These are phyloP conservation scores for Candida montana DNA, from an alignment of 805 yeast genomes.

Conservation along the genomic window DNA sequence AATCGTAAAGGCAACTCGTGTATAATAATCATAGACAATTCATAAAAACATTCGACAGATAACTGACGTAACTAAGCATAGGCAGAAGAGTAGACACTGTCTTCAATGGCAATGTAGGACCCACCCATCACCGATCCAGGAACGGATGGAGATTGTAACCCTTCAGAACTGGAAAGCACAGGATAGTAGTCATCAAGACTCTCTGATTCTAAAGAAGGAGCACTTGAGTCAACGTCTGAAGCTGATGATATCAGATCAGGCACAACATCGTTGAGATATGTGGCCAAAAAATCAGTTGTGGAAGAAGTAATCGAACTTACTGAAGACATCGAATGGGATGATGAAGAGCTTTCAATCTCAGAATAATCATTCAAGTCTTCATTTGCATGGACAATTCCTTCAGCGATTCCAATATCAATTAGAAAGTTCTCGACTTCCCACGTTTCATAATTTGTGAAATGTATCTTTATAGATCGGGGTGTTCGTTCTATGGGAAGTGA, in stretches of 20 bases:
- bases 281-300: slow-evolving; percentile 1
- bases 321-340: not conserved
- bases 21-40: not conserved
- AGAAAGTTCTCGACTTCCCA: slow-evolving; percentile 51
- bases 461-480: slow-evolving; percentile 43
- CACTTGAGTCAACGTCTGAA: not conserved
- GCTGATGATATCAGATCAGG: slow-evolving; percentile 20
- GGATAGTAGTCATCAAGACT: slow-evolving; percentile 5
- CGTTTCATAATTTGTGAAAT: slow-evolving; percentile 67
- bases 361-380: slow-evolving; percentile 9
- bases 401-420: slow-evolving; percentile 51
- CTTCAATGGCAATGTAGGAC: not conserved
- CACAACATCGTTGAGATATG: slow-evolving; percentile 12
- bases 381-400: slow-evolving; percentile 48
- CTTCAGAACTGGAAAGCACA: slow-evolving; percentile 6
- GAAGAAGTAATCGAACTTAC: not conserved
- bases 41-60: not conserved
- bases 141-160: slow-evolving; percentile 7
- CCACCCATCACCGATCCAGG: slow-evolving; percentile 1
- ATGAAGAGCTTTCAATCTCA: not conserved
- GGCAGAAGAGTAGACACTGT: not conserved
- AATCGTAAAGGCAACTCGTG: not conserved
- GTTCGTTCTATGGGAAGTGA: slow-evolving; percentile 55
- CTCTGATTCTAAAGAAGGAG: slow-evolving; percentile 6
- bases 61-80: not conserved